Base-by-base conservation (phyloP, 2,329 filamentous ascomycete species). In the Trichoderma brevicompactum region DNA sequence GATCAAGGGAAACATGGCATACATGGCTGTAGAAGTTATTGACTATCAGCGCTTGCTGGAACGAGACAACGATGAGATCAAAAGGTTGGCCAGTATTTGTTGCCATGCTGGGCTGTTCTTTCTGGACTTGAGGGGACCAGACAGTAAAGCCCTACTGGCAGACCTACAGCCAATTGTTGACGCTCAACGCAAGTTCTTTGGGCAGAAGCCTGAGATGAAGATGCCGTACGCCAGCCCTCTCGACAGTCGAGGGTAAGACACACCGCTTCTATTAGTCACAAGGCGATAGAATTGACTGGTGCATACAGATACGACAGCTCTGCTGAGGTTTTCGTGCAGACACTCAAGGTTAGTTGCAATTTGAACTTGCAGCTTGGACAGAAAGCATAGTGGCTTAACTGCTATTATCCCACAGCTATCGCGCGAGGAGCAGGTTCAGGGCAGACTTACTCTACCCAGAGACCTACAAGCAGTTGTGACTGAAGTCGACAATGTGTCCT, bases 21-120 rank as follows among this genome's bases (percentile, higher is more conserved):
- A 41, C 53, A 55, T 55, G 53, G 53, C 53, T 43, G 12, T 55
- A 17, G 53, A 55, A n/a, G 53, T 55, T n/a, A 55, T 55, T 38
- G 19, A 55, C 38, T 55, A 55, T 32, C 53, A 55, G 38, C 53
- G 53, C 13, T 55, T 55, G 53, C 19, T 55, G 53, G 53, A 55
- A 8, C 53, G 38, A 32, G 53, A 55, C 38, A 23, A 43, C 38
- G 17, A 43, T 43, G 53, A 55, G 23, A 55, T 55, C 38, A 55
- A 55, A 38, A 55, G 15, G 38, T 5, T 55, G 23, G 38, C n/a
- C 2, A 43, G 38, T 19, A 43, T 55, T n/a, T 55, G 53, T 34
- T 55, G 38, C 7, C 43, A 43, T 43, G 53, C 53, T 5, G 53
- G 53, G 13, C 53, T 55, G 8, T 55, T 55, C 53, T 55, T 55